Evolutionary conservation across 495 filamentous ascomycete species (phyloP).

Genomic region (Terfezia boudieri): DNA sequence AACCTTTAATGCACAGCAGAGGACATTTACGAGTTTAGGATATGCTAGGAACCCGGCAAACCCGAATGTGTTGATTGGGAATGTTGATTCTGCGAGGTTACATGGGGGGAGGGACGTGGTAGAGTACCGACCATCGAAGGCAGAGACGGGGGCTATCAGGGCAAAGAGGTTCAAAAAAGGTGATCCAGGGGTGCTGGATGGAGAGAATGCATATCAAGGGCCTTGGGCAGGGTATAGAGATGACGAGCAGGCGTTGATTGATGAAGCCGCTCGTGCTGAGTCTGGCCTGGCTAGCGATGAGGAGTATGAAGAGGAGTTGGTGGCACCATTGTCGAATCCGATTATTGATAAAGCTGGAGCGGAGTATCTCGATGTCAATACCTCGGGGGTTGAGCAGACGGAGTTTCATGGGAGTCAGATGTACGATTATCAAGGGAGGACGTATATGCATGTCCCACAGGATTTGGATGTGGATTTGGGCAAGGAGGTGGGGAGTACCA

Average conservation of each 20-base stretch:
- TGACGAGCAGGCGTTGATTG: conserved; percentile 34
- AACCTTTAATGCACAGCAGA: conserved; percentile 63
- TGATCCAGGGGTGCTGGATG: conserved; percentile 59
- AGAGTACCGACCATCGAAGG: conserved; percentile 40
- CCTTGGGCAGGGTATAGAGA: conserved; percentile 79
- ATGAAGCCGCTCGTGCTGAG: conserved; percentile 26
- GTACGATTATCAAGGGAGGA: conserved; percentile 79
- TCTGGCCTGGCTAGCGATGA: conserved; percentile 31
- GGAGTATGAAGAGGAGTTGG: conserved; percentile 33
- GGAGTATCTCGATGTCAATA: conserved; percentile 20
- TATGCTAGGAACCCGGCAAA: conserved; percentile 36
- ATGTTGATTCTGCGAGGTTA: conserved; percentile 28
- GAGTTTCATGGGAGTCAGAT: conserved; percentile 64
- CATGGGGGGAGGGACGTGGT: conserved; percentile 34
- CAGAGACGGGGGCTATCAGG: conserved; percentile 38
- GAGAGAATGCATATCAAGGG: conserved; percentile 66
- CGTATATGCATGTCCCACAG: conserved; percentile 90
- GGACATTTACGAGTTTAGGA: conserved; percentile 44
- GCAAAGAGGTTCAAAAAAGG: conserved; percentile 63
- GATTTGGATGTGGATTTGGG: conserved; percentile 74
- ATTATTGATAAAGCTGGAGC: conserved; percentile 18
- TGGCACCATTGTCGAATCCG: conserved; percentile 15
- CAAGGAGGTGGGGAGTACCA: conserved; percentile 54
- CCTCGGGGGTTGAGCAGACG: conserved; percentile 49
- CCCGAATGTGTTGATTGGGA: conserved; percentile 27